phyloP scores from a whole-genome alignment of 1,284 basidiomycete genomes.

The Leucoagaricus sp. region DNA sequence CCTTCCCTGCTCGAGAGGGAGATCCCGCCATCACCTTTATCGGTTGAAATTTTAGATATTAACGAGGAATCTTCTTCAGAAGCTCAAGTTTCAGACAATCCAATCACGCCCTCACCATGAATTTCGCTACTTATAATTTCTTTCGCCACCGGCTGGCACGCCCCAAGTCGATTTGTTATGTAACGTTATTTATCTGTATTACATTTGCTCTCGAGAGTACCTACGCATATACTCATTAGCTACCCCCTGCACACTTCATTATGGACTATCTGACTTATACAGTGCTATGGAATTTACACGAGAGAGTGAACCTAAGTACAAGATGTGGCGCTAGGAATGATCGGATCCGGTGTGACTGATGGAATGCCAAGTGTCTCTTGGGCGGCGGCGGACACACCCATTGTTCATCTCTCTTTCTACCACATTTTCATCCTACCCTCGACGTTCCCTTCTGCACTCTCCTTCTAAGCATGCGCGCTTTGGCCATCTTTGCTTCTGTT shows the following conservation, averaged over 20 bases:
- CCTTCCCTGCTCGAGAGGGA: constrained; percentile 24
- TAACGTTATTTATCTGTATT: constrained; percentile 23
- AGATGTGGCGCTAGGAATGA: no score
- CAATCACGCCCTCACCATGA: neutral
- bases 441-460: neutral
- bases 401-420: neutral
- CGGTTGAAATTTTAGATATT: constrained; percentile 29
- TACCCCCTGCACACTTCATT: neutral
- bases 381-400: neutral
- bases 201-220: constrained; percentile 10
- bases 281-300: neutral
- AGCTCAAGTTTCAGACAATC: constrained; percentile 6
- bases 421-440: neutral
- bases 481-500: constrained; percentile 34
- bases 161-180: neutral
- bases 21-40: constrained; percentile 30
- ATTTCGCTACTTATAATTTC: no score
- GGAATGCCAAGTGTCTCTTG: constrained; percentile 1
- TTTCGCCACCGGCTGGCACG: constrained; percentile 3
- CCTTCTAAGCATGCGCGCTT: constrained; percentile 33
- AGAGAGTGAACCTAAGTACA: neutral
- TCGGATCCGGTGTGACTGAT: neutral
- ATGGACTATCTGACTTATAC: neutral
- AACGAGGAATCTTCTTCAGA: constrained; percentile 21
- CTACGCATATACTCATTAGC: constrained; percentile 9